These are phyloP conservation scores for Rhodotorula kratochvilovae DNA, from an alignment of 768 basidiomycete genomes.

Conservation along the genomic window DNA sequence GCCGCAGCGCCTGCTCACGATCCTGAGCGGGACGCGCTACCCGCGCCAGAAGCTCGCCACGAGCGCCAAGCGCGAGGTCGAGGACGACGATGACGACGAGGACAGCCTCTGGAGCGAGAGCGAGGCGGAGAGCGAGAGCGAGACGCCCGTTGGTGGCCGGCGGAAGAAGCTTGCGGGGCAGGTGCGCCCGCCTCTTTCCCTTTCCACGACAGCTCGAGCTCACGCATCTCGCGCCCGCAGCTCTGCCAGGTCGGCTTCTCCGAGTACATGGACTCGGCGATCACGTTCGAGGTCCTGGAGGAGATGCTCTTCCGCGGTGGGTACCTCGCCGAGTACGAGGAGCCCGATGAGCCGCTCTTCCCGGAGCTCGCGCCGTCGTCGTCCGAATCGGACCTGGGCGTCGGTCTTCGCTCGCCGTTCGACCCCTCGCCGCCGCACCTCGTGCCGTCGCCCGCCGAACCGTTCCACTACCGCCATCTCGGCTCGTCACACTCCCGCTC, in stretches of 20 bases:
- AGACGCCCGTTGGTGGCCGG: constrained; percentile 5
- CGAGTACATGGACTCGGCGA: constrained; percentile 89
- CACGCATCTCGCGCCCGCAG: constrained; percentile 57
- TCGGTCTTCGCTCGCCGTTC: not conserved
- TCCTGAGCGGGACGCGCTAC: constrained; percentile 41
- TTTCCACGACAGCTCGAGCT: not conserved
- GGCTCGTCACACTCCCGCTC: constrained; percentile 32
- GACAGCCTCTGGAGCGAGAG: constrained; percentile 23
- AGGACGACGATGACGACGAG: constrained; percentile 44
- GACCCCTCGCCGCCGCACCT: not conserved
- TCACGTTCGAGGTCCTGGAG: constrained; percentile 75
- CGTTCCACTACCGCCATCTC: constrained; percentile 32
- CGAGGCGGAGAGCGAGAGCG: constrained; percentile 4
- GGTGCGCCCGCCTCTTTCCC: not conserved
- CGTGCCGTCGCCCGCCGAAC: constrained; percentile 7
- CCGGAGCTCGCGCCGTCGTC: constrained; percentile 10
- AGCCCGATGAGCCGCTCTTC: constrained; percentile 30
- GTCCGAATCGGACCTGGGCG: constrained; percentile 17
- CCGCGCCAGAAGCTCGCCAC: constrained; percentile 10
- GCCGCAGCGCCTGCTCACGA: constrained; percentile 62
- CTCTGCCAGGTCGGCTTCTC: constrained; percentile 86
- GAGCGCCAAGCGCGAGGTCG: not conserved
- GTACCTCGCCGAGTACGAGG: constrained; percentile 41
- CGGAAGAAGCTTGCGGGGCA: constrained; percentile 52
- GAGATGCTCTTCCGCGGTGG: constrained; percentile 83